Conservation (phyloP, 306 rosid genomes). For the Ammopiptanthus mongolicus region DNA sequence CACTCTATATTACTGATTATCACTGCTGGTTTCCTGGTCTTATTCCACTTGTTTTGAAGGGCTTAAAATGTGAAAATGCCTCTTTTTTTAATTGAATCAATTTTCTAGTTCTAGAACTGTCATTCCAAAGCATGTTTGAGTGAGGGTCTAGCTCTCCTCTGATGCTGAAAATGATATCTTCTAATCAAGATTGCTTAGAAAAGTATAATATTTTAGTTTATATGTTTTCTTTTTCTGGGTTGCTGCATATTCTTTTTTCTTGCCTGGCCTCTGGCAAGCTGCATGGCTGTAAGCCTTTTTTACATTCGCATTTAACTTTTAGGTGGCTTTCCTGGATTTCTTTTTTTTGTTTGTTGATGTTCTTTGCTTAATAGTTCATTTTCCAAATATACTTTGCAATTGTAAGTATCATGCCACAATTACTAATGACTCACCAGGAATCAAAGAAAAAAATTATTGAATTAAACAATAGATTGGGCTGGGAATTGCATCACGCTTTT, state of each 20-base stretch:
- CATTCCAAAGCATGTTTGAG: not conserved
- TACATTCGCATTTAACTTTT: not conserved
- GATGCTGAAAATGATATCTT: not conserved
- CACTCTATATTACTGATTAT: constrained; percentile 11
- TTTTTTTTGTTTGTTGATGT: not conserved
- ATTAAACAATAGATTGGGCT: not conserved
- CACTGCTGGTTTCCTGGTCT: constrained; percentile 17
- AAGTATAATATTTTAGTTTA: not conserved
- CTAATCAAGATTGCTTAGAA: not conserved
- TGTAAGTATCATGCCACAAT: not conserved
- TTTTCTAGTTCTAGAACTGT: not conserved
- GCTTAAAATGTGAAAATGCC: not conserved
- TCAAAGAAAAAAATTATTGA: not conserved
- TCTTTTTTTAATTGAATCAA: constrained; percentile 12
- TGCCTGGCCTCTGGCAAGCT: not conserved
- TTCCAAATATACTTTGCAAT: not conserved
- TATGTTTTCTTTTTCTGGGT: not conserved
- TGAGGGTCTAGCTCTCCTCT: constrained; percentile 8
- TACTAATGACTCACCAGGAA: not conserved
- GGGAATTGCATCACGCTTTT: not conserved
- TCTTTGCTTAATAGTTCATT: not conserved
- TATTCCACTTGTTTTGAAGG: constrained; percentile 30
- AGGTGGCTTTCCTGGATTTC: not conserved
- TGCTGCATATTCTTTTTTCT: not conserved
- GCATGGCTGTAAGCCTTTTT: not conserved